Base-by-base conservation (phyloP, 352 stramenopile species). In the Globisporangium nagaii region DNA sequence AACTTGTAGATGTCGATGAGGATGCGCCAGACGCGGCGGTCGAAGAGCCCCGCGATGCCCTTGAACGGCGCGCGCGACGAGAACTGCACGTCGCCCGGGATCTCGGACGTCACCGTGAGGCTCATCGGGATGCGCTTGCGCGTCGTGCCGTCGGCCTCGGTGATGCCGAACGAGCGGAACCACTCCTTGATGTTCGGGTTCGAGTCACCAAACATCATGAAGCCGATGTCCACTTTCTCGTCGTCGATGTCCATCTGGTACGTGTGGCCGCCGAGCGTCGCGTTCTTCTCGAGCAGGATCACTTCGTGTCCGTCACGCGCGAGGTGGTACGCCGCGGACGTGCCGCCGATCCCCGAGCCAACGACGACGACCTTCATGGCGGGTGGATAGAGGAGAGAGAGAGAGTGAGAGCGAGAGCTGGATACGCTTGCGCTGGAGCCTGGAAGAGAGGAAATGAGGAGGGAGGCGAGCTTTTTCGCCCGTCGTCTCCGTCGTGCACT, bases 181-280 rank as follows among this genome's bases (percentile, higher is more conserved):
- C 84, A 94, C 50, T 85, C 77, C 69, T 94, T 94, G 61, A 94
- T 94, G 74, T 94, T 94, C 45, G 84, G 84, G 71, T 94, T 94
- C 65, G 84, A 94, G 63, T 94, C 84, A 24, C 84, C 84, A 48
- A 89, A 94, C 84, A 94, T 94, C 84, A 94, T 94, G 68, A 94
- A 94, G 62, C 84, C 84, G 35, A 94, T 78, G 62, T 94, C 84
- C 15, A 94, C 84, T 49, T 78, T 73, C 61, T 94, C 81, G 58
- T 71, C 66, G 67, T 94, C 84, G 68, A 92, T 89, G 60, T 94
- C 81, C 75, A 92, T 89, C 59, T 86, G 75, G 66, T 88, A 92
- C 63, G 84, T 87, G 75, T 94, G 84, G 41, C 84, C 84, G 30
- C 84, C 84, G 19, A 94, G 59, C 49, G 68, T 78, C 55, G 82